Base-by-base conservation (phyloP, 139 green algal genomes). In the Desmodesmus armatus region DNA sequence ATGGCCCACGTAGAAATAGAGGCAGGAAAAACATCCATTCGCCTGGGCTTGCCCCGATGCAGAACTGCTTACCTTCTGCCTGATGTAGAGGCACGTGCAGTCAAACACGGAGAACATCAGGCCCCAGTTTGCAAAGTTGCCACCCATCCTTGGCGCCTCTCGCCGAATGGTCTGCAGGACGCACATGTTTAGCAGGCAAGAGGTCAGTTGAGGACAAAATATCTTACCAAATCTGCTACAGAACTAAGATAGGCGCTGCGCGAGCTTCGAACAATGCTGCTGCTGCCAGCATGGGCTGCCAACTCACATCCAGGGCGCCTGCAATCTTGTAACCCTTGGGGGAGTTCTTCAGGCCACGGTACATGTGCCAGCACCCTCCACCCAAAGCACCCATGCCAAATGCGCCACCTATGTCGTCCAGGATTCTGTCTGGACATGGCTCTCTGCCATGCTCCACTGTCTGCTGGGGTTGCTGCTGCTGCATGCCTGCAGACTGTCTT, bases 311-410 rank as follows among this genome's bases (percentile, higher is more conserved):
- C 11, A 99, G 78, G 17, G 95, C 96, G 60, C 97, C 97, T 0
- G 77, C 58, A 0, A 98, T 73, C 31, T 95, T 92, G 67, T 94
- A 91, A 1, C 96, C 95, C 17, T 89, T 87, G 3, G 97, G 97
- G 0, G 91, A 96, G 87, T 99, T 99, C 66, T 96, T 97, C n/a
- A 95, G 86, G 37, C 97, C 98, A 79, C 98, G 98, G 55, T 98
- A 84, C 19, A 98, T 82, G 81, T 99, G 95, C 94, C 94, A 99
- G 1, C 97, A 62, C 6, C 97, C 96, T 60, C 98, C 98, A 39
- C 98, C 98, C 5, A 99, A 92, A 21, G 95, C 97, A 31, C 98
- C 98, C 98, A 99, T 99, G n/a, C 95, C 97, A 87, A 99, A 99
- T 0, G 98, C 98, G 41, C 97, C 96, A 29, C 98, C 98, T 37